Evolutionary conservation across 306 rosid genomes (phyloP), one percentile per base, ranked within the genome.

Genomic region (Trichosanthes cucumerina): DNA sequence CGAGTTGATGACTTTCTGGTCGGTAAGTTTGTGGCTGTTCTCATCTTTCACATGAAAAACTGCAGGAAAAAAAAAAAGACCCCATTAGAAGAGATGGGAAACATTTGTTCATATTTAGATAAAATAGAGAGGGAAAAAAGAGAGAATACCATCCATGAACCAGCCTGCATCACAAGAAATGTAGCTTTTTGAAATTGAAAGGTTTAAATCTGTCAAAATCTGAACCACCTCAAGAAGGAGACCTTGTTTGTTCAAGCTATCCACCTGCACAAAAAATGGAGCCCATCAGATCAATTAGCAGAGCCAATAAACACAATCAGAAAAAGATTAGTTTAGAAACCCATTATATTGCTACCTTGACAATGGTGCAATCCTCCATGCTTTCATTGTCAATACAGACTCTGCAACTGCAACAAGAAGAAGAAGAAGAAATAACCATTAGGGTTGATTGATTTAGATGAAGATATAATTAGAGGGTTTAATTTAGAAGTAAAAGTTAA

Each of bases 91-190:
- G 28, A 65, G 6, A 65, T 36, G 49, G 73, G 49, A 66, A n/a
- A 66, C 15, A 66, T 4, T n/a, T 10, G 43, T 38, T 66, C 28
- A 66, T 36, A 65, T 36, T 18, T 36, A 43, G 15, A 41, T n/a
- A 41, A 41, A 13, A 21, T 7, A 69, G 13, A 41, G 33, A 2
- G 13, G 15, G 13, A 41, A n/a, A 52, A 34, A 23, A 33, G 46
- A 71, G 53, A n/a, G 2, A 15, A 16, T 31, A 89, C 92, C 93
- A 83, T 91, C 92, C 91, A 91, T 91, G 88, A 85, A 89, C 96
- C 96, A 91, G 46, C 85, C 87, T 31, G 88, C 93, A 79, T 91
- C 96, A 65, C 83, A 91, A 80, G 96, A 89, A 81, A 90, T 88
- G 66, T 79, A 85, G 82, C 96, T 53, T 79, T 90, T 92, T 65